Evolutionary conservation across 2,329 filamentous ascomycete genomes (phyloP).

Genomic region (Monosporascus sp.): DNA sequence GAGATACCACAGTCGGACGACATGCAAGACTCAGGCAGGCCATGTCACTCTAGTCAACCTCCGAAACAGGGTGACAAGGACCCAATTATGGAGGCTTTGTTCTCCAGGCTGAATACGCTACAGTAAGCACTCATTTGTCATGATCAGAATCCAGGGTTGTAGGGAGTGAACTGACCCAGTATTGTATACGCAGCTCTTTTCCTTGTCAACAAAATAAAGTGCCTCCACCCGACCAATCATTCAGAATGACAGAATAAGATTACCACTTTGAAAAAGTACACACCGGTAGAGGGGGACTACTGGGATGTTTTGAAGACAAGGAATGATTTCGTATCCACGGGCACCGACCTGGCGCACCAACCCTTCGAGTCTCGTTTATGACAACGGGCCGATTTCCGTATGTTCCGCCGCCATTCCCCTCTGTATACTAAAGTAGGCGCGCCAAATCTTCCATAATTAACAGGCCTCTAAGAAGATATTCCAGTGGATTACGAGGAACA

Average conservation of each 20-base stretch:
- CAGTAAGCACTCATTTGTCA: not conserved
- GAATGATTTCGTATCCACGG: constrained; percentile 4
- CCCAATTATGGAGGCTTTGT: constrained; percentile 3
- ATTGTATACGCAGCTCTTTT: not conserved
- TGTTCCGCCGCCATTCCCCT: not conserved
- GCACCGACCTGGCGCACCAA: constrained; percentile 1
- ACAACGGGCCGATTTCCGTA: not conserved
- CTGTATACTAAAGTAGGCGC: not conserved
- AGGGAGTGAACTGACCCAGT: not conserved
- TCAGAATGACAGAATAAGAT: not conserved
- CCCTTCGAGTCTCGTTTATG: constrained; percentile 5
- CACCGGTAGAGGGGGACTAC: not conserved
- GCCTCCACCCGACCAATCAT: not conserved
- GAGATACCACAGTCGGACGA: not conserved
- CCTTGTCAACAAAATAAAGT: not conserved
- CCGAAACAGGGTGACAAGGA: constrained; percentile 6
- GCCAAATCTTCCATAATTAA: not conserved
- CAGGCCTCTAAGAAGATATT: constrained; percentile 5
- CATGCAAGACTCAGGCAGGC: not conserved
- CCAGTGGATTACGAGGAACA: not conserved
- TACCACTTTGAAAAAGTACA: not conserved
- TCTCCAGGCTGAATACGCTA: constrained; percentile 3
- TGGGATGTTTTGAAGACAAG: constrained; percentile 1
- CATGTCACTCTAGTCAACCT: not conserved
- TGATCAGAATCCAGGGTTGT: no score